phyloP scores from a whole-genome alignment of 2,329 filamentous ascomycete species.

The Colletotrichum siamense region DNA sequence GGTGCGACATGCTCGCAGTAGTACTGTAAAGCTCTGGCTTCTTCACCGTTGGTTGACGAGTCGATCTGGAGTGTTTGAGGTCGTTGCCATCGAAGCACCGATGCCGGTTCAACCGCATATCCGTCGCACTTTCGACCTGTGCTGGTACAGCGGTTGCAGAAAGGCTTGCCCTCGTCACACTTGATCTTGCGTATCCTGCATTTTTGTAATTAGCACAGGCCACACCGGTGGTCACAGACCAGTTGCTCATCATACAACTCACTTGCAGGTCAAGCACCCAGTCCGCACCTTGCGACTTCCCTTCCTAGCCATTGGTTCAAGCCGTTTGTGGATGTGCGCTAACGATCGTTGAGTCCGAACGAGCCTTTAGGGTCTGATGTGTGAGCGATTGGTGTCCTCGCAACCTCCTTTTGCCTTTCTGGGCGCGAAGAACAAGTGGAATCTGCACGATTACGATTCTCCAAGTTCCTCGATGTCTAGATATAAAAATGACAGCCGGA shows the following conservation, averaged over 20 bases:
- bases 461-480: not conserved
- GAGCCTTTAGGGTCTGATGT: not conserved
- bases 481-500: not conserved
- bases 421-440: not conserved
- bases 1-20: slow-evolving; percentile 5
- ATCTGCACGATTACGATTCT: not conserved
- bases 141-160: slow-evolving; percentile 56
- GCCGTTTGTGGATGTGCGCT: not conserved
- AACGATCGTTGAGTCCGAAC: not conserved
- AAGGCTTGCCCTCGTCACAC: slow-evolving; percentile 60
- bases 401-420: not conserved
- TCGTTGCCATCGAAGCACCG: not conserved
- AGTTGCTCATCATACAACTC: not conserved
- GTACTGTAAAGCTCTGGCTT: slow-evolving; percentile 1
- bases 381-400: not conserved
- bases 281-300: slow-evolving; percentile 44
- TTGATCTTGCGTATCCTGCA: slow-evolving; percentile 59
- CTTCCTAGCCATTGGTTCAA: slow-evolving; percentile 3
- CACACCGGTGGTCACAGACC: not conserved
- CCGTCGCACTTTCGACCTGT: slow-evolving; percentile 64
- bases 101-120: slow-evolving; percentile 35
- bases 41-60: not conserved
- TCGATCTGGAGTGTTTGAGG: not conserved
- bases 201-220: not conserved
- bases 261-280: slow-evolving; percentile 63